These are phyloP conservation scores for Fragilaria radians DNA, from an alignment of 108 stramenopile species.

Conservation along the genomic window DNA sequence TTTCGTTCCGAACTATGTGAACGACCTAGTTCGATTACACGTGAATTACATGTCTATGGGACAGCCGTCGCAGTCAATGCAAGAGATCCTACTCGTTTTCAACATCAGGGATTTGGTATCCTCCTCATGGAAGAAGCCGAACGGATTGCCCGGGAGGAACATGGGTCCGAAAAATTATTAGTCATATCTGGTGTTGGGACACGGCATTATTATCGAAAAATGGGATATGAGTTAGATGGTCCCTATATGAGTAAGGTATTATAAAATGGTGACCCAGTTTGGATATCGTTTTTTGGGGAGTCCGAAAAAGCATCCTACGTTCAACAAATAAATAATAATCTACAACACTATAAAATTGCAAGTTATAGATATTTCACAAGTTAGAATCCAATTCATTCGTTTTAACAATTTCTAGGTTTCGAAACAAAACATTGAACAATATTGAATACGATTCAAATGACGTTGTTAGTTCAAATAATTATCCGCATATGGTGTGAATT, in stretches of 20 bases:
- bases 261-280: too few species aligned
- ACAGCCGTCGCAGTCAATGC: constrained; percentile 87
- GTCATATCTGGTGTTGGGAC: constrained; percentile 97
- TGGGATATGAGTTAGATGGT: constrained; percentile 90
- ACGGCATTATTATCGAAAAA: constrained; percentile 91
- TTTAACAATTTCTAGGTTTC: too few species aligned
- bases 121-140: constrained; percentile 95
- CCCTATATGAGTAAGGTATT: constrained; percentile 84
- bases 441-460: too few species aligned
- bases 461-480: too few species aligned
- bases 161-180: constrained; percentile 82
- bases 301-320: too few species aligned
- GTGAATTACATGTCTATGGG: constrained; percentile 96
- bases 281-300: too few species aligned
- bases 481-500: too few species aligned
- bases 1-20: constrained; percentile 65
- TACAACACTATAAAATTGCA: too few species aligned
- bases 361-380: too few species aligned
- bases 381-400: too few species aligned
- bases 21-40: constrained; percentile 73
- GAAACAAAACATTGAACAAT: too few species aligned
- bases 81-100: constrained; percentile 87
- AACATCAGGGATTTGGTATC: constrained; percentile 95
- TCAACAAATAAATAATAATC: too few species aligned
- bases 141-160: constrained; percentile 87